Base-by-base conservation (phyloP, 2,329 filamentous ascomycete genomes). In the Orbilia oligospora region DNA sequence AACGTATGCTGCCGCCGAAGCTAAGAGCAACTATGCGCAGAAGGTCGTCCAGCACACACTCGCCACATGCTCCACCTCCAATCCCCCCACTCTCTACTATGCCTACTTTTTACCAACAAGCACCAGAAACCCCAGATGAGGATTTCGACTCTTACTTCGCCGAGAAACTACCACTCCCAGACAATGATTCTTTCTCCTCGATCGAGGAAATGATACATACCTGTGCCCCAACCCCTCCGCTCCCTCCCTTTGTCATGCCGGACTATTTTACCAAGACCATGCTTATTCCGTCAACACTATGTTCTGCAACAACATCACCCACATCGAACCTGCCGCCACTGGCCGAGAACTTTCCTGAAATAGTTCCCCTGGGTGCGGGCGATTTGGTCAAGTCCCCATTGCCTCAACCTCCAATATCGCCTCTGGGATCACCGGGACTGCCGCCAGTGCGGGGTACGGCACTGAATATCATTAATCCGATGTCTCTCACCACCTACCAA, bases 1-100 rank as follows among this genome's bases (percentile, higher is more conserved):
- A 81, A 41, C 82, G 81, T 51, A 80, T 82, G 53, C 63, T 82
- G 46, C 81, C 81, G 9, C 79, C 80, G 38, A 82, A 82, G 66
- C 58, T 82, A 16, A 78, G 81, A 16, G 81, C 81, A 12, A 81
- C 80, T 18, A 78, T 82, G 63, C 81, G 80, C 38, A 79, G 81
- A 18, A 80, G 81, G 24, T 79, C 81, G 36, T 82, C 81, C 6
- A 79, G 80, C 44, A 71, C 81, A 16, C 81, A 80, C 44, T 80
- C 70, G 30, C 22, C 79, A 20, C 64, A 80, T 27, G 66, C 77
- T 16, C 53, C 75, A 20, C 80, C 81, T n/a, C 76, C 81, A 12
- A 67, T 81, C 14, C 81, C 81, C 14, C 68, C 80, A 24, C 22
- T 80, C 18, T 80, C 80, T 44, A 81, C 81, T 14, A 82, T 82